These are phyloP conservation scores for Trichoderma endophyticum DNA, from an alignment of 2,329 filamentous ascomycete genomes.

Conservation along the genomic window DNA sequence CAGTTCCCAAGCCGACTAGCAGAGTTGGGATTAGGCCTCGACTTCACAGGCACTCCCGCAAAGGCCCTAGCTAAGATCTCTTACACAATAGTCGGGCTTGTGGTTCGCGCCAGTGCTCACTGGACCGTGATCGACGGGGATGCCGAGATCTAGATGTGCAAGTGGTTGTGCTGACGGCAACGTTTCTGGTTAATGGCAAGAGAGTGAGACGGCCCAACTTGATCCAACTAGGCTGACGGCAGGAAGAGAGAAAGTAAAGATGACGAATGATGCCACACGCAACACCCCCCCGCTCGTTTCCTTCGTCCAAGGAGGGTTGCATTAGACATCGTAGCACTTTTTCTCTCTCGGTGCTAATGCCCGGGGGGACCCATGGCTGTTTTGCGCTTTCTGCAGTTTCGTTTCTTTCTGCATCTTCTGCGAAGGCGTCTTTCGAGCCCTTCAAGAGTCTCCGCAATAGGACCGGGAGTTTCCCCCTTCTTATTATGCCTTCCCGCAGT, in stretches of 20 bases:
- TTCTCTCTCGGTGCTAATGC: neutral
- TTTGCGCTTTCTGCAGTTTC: neutral
- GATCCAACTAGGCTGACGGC: neutral
- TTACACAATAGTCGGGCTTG: neutral
- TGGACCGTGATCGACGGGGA: conserved; percentile 7
- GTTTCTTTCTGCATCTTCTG: neutral
- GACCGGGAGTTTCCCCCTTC: conserved; percentile 5
- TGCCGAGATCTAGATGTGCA: conserved; percentile 13
- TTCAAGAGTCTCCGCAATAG: conserved; percentile 8
- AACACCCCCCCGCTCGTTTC: neutral
- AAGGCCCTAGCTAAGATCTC: neutral
- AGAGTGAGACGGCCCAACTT: neutral
- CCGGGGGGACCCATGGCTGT: neutral
- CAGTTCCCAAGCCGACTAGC: neutral
- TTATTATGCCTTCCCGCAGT: neutral
- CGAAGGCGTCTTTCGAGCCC: neutral
- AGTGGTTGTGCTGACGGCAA: neutral
- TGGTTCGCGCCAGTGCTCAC: neutral
- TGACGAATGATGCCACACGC: conserved; percentile 4
- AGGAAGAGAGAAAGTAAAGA: neutral
- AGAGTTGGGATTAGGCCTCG: conserved; percentile 2
- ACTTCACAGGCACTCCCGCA: neutral
- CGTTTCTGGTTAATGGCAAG: neutral
- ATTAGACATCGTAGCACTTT: neutral
- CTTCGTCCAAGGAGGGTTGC: neutral